phyloP scores from a whole-genome alignment of 108 stramenopile genomes.

The Cyclotella atomus region DNA sequence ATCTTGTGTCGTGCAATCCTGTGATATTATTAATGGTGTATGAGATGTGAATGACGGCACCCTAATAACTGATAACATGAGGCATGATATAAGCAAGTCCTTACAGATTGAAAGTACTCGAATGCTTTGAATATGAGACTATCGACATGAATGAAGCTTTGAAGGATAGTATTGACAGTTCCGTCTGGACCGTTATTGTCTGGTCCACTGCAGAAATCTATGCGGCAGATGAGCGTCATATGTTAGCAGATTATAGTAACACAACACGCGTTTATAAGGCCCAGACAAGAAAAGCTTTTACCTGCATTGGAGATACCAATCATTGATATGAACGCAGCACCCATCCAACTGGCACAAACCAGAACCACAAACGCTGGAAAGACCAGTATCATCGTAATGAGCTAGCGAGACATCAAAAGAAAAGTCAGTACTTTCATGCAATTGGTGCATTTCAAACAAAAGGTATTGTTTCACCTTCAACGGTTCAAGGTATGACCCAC shows the following conservation, averaged over 20 bases:
- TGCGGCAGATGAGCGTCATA: background rate
- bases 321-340: slow-evolving; percentile 25
- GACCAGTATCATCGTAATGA: slow-evolving; percentile 32
- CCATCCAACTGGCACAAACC: slow-evolving; percentile 24
- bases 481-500: slow-evolving; percentile 9
- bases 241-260: too few species aligned
- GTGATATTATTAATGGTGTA: background rate
- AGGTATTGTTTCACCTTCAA: too few species aligned
- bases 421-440: too few species aligned
- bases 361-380: slow-evolving; percentile 39
- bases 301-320: slow-evolving; percentile 35
- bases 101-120: slow-evolving; percentile 41
- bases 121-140: slow-evolving; percentile 37
- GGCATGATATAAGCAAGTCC: too few species aligned
- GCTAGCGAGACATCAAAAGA: too few species aligned
- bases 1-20: slow-evolving; percentile 36
- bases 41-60: too few species aligned
- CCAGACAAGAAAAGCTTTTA: slow-evolving; percentile 7
- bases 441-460: too few species aligned
- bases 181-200: slow-evolving; percentile 27
- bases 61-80: too few species aligned
- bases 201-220: slow-evolving; percentile 44
- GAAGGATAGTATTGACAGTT: slow-evolving; percentile 27
- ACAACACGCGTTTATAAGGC: too few species aligned
- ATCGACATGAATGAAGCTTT: slow-evolving; percentile 14